Evolutionary conservation across 345 rosid species (phyloP).

Genomic region (Moricandia moricandioides): DNA sequence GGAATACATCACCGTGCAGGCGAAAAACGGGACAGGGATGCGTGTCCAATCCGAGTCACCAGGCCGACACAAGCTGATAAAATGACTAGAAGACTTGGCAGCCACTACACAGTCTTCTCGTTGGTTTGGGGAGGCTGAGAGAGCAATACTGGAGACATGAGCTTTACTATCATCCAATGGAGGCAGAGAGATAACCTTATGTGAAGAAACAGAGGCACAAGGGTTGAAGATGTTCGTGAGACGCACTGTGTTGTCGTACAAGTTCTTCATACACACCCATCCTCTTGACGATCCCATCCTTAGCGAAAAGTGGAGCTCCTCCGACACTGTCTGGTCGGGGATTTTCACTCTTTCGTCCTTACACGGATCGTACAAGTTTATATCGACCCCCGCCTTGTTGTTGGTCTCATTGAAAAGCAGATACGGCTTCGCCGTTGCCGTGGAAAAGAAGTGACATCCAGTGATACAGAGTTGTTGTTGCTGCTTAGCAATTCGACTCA

Average conservation of each 20-base stretch:
- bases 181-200: not conserved
- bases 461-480: not conserved
- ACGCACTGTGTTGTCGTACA: not conserved
- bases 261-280: not conserved
- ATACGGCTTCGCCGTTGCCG: constrained; percentile 11
- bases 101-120: constrained; percentile 11
- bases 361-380: not conserved
- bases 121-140: too few relatives aligned
- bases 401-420: not conserved
- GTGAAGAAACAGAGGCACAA: constrained; percentile 11
- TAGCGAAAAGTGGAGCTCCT: not conserved
- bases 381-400: not conserved
- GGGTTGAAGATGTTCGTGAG: constrained; percentile 18
- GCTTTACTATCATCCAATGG: too few relatives aligned
- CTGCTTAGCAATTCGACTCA: constrained; percentile 13
- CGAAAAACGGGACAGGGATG: not conserved
- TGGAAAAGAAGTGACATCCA: not conserved
- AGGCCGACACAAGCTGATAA: not conserved
- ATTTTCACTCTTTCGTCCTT: not conserved
- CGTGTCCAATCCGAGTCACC: constrained; percentile 15
- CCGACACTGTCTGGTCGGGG: not conserved
- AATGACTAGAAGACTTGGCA: not conserved
- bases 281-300: not conserved
- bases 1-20: not conserved
- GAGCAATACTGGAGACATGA: too few relatives aligned